Conservation (phyloP, 371 early-diverging fungal genomes). For the Syncephalastrum monosporum region DNA sequence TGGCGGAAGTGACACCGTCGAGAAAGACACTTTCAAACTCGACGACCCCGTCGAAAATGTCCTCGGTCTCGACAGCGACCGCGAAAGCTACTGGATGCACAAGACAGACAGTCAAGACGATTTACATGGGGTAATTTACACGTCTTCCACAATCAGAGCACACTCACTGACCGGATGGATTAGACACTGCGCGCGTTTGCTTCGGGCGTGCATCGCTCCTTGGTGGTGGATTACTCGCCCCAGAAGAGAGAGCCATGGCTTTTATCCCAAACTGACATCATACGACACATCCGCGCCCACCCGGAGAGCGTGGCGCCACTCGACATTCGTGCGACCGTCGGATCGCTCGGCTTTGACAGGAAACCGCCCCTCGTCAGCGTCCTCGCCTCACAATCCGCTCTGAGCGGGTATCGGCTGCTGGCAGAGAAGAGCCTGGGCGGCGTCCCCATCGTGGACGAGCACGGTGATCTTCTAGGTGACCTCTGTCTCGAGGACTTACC, state of each 20-base stretch:
- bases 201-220: slow-evolving; percentile 45
- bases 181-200: slow-evolving; percentile 50
- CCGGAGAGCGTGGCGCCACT: slow-evolving; percentile 37
- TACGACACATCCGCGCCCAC: slow-evolving; percentile 44
- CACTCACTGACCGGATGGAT: background rate
- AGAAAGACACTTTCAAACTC: slow-evolving; percentile 41
- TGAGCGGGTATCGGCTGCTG: slow-evolving; percentile 47
- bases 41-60: slow-evolving; percentile 53
- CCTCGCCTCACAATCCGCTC: slow-evolving; percentile 28
- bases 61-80: slow-evolving; percentile 53
- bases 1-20: slow-evolving; percentile 20
- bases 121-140: slow-evolving; percentile 31
- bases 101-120: slow-evolving; percentile 47
- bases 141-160: background rate
- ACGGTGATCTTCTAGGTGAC: slow-evolving; percentile 38
- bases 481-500: slow-evolving; percentile 54
- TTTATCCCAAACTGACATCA: slow-evolving; percentile 55
- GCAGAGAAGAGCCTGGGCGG: slow-evolving; percentile 45
- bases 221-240: slow-evolving; percentile 36
- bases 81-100: slow-evolving; percentile 58
- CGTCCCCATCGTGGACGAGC: slow-evolving; percentile 49
- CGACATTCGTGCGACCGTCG: slow-evolving; percentile 31
- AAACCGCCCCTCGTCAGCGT: slow-evolving; percentile 32
- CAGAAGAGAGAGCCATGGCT: slow-evolving; percentile 39
- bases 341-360: slow-evolving; percentile 26